Evolutionary conservation across 441 rosid species (phyloP), one percentile per base, ranked within the genome.

Genomic region (Cnidoscolus chayamansa): DNA sequence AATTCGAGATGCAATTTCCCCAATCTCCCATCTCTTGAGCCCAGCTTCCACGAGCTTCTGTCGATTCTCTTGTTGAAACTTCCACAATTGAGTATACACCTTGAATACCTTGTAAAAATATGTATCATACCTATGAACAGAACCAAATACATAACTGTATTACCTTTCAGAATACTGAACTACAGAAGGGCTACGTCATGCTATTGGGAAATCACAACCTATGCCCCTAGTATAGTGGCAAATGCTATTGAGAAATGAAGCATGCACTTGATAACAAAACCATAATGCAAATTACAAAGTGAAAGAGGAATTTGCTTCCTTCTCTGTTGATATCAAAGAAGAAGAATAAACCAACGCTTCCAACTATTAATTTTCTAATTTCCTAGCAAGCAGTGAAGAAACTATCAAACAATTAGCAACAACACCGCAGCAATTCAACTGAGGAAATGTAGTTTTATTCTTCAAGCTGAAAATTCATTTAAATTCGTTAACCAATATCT

Each of bases 11-110:
- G 99, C 97, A 11, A 92, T 94, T 85, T 94, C 97, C 1, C 99
- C 99, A 65, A 94, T 94, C 87, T 94, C 99, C 93, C 97, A 90
- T 78, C 97, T 84, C 86, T 90, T 92, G 54, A 94, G 94, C 70
- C 99, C 99, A 4, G 96, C 80, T 71, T 94, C 99, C 37, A 92
- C 94, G 69, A 94, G 85, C 81, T 92, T 90, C 84, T 88, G 96
- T 68, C 99, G 77, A 75, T 94, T 94, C 37, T 92, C 99, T 80
- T 94, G 99, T 73, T 92, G 99, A 79, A 88, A 92, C 85, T 94
- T 94, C 99, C 97, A 94, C 71, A 94, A 20, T 43, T 92, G 93
- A 2, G 97, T 94, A 83, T 94, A 94, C 37, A 94, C 96, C 80
- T 94, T 94, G 84, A 94, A 92, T 30, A 92, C 98, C 89, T 94